These are phyloP conservation scores for Diaporthe vaccinii DNA, from an alignment of 2,329 filamentous ascomycete species.

Conservation along the genomic window DNA sequence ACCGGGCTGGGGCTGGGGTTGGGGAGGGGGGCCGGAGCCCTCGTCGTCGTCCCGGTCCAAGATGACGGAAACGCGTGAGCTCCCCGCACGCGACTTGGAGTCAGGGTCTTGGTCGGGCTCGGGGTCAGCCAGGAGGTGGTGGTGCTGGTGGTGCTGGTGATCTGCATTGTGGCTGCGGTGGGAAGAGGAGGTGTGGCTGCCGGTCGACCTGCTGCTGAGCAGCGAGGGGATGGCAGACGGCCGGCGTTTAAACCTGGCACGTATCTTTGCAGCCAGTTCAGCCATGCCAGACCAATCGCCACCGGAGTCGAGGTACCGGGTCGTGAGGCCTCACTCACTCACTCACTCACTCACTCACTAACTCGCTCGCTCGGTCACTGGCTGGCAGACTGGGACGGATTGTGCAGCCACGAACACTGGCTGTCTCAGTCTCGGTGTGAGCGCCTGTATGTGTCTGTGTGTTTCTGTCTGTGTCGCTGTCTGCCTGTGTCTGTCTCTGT, in stretches of 20 bases:
- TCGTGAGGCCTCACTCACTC: constrained; percentile 5
- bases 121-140: constrained; percentile 23
- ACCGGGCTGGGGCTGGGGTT: constrained; percentile 3
- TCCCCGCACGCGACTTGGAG: constrained; percentile 29
- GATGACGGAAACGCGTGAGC: constrained; percentile 33
- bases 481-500: neutral
- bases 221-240: constrained; percentile 55
- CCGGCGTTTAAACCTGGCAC: constrained; percentile 60
- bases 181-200: constrained; percentile 45
- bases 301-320: neutral
- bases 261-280: constrained; percentile 61
- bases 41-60: constrained; percentile 23
- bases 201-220: constrained; percentile 51
- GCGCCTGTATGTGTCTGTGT: neutral
- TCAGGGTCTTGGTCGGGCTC: constrained; percentile 15
- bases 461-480: neutral
- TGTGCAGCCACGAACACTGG: neutral
- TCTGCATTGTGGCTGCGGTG: constrained; percentile 35
- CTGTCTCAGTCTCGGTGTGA: neutral
- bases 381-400: neutral
- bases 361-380: neutral
- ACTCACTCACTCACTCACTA: neutral
- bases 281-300: constrained; percentile 52
- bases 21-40: neutral
- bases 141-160: constrained; percentile 33